Conservation (phyloP, 2,329 filamentous ascomycete species). For the Monilinia polystroma region DNA sequence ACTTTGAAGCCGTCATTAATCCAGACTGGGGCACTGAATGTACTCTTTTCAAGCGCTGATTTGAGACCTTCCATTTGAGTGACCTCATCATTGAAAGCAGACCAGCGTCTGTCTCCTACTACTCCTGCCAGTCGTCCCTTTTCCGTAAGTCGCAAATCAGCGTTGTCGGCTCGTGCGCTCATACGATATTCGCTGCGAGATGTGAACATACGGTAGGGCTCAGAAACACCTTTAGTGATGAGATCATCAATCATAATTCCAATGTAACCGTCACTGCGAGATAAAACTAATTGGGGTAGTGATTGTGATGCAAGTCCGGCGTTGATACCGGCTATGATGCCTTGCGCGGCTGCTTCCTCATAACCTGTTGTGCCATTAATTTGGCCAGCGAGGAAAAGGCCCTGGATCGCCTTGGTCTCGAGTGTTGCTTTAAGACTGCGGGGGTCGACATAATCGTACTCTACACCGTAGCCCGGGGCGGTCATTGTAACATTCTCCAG, state of each 20-base stretch:
- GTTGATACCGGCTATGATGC: conserved; percentile 89
- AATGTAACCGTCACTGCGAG: conserved; percentile 88
- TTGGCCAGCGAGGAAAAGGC: conserved; percentile 89
- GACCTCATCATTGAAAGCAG: conserved; percentile 62
- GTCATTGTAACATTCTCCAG: conserved; percentile 89
- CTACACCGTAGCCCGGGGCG: conserved; percentile 93
- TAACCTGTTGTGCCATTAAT: conserved; percentile 99
- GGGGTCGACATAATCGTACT: conserved; percentile 98
- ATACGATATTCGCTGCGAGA: conserved; percentile 94
- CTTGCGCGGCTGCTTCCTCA: conserved; percentile 94
- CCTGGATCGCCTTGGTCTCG: conserved; percentile 87
- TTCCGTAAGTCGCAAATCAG: conserved; percentile 79
- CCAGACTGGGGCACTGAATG: conserved; percentile 65
- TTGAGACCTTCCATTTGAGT: conserved; percentile 67
- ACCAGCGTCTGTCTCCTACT: conserved; percentile 78
- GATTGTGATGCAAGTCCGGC: conserved; percentile 76
- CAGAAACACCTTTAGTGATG: conserved; percentile 92
- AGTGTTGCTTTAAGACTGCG: conserved; percentile 82
- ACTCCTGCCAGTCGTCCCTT: conserved; percentile 75
- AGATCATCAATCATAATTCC: conserved; percentile 99
- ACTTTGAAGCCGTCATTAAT: conserved; percentile 66
- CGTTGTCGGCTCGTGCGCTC: conserved; percentile 89
- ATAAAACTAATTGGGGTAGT: conserved; percentile 65
- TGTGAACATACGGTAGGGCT: conserved; percentile 98
- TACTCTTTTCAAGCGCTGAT: conserved; percentile 56